Percentiles rank a stretch among this genome's conserved stretches.
phyloP scores from a whole-genome alignment of 169 alveolate genomes.

The Sarcocystis neurona region DNA sequence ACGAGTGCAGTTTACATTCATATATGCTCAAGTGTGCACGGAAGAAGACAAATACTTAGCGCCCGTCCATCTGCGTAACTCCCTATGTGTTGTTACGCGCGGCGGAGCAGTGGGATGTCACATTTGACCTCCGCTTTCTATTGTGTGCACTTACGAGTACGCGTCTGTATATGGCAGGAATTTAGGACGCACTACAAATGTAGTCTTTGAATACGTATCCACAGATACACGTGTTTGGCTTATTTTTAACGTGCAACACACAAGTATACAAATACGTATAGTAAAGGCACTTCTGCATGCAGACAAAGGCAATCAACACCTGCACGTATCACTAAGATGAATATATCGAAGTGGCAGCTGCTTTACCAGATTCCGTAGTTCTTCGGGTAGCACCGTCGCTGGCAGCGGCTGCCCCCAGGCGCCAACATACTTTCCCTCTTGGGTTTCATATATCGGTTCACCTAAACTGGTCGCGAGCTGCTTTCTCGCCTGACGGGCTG shows the following conservation, averaged over 20 bases:
- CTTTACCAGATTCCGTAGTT: too few relatives aligned
- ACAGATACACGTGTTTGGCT: neutral
- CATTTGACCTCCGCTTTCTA: too few relatives aligned
- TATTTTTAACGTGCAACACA: neutral
- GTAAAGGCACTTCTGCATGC: neutral
- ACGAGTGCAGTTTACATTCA: too few relatives aligned
- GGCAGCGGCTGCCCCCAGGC: neutral
- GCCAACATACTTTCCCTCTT: neutral
- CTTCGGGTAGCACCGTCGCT: neutral
- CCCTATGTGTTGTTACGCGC: too few relatives aligned
- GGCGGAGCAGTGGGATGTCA: too few relatives aligned
- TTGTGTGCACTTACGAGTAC: too few relatives aligned
- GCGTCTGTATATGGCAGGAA: too few relatives aligned
- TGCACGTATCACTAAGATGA: neutral
- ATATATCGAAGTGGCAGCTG: neutral
- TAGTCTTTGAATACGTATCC: neutral
- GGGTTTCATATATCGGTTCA: neutral
- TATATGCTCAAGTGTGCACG: too few relatives aligned
- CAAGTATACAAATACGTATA: neutral
- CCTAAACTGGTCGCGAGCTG: neutral
- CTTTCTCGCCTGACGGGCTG: too few relatives aligned
- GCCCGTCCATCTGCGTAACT: too few relatives aligned
- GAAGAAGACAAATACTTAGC: too few relatives aligned
- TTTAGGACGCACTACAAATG: too few relatives aligned
- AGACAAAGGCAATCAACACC: neutral